Evolutionary conservation across 2,329 filamentous ascomycete genomes (phyloP).

Genomic region (Xylariaceae sp.): DNA sequence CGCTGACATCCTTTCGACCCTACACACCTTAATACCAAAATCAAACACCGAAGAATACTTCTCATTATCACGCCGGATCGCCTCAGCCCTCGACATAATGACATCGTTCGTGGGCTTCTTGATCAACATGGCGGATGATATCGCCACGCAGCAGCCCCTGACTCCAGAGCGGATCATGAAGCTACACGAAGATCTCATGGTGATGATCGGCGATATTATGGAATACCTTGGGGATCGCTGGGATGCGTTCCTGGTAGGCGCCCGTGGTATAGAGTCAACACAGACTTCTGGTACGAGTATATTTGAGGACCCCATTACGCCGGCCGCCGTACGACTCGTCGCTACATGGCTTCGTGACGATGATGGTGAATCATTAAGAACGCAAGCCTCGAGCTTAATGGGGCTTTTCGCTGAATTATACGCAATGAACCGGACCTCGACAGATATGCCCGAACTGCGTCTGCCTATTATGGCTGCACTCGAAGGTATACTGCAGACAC

Average conservation of each 20-base stretch:
- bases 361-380: slow-evolving; percentile 55
- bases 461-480: slow-evolving; percentile 55
- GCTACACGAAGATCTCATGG: slow-evolving; percentile 41
- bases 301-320: slow-evolving; percentile 54
- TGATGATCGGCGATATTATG: slow-evolving; percentile 58
- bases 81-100: slow-evolving; percentile 59
- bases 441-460: slow-evolving; percentile 47
- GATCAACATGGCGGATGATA: slow-evolving; percentile 48
- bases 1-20: slow-evolving; percentile 60
- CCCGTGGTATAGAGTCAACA: slow-evolving; percentile 40
- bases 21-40: slow-evolving; percentile 55
- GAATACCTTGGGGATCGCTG: slow-evolving; percentile 67
- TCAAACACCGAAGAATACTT: slow-evolving; percentile 54
- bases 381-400: slow-evolving; percentile 53
- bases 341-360: slow-evolving; percentile 68
- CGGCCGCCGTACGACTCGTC: slow-evolving; percentile 54
- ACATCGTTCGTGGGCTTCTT: slow-evolving; percentile 58
- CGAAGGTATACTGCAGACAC: slow-evolving; percentile 51
- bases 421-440: slow-evolving; percentile 23
- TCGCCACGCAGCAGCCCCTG: slow-evolving; percentile 35
- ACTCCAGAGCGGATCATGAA: slow-evolving; percentile 58
- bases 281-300: slow-evolving; percentile 54
- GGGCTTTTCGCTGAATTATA: slow-evolving; percentile 65
- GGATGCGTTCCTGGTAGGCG: slow-evolving; percentile 46
- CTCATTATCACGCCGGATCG: slow-evolving; percentile 49